phyloP scores from a whole-genome alignment of 345 rosid species.

The Populus alba region DNA sequence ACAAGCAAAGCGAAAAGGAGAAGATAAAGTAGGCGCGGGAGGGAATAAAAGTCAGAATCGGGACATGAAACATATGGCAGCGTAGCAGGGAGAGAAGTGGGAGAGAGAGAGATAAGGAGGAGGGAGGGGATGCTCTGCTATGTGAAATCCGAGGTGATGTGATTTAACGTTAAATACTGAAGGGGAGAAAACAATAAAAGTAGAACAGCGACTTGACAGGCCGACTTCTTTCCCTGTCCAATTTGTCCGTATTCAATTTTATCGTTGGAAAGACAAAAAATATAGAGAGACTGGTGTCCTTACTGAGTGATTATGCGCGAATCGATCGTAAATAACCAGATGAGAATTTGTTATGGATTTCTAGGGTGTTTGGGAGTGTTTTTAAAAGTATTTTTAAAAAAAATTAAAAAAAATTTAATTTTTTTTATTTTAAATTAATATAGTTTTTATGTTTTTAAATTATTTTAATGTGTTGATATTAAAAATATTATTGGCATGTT shows the following conservation, averaged over 20 bases:
- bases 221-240: slow-evolving; percentile 34
- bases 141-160: slow-evolving; percentile 42
- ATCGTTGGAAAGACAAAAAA: neutral
- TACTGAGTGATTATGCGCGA: too few species aligned
- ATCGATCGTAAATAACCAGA: too few species aligned
- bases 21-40: neutral
- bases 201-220: slow-evolving; percentile 56
- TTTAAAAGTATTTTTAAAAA: too few species aligned
- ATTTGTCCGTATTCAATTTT: neutral
- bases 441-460: too few species aligned
- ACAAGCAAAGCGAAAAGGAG: neutral
- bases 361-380: too few species aligned
- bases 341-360: too few species aligned
- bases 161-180: slow-evolving; percentile 55
- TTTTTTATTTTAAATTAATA: too few species aligned
- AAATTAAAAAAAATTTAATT: too few species aligned
- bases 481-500: too few species aligned
- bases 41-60: neutral
- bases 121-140: neutral
- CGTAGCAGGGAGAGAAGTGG: neutral
- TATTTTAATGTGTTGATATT: too few species aligned
- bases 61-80: neutral
- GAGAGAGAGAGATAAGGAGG: neutral
- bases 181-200: slow-evolving; percentile 21
- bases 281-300: too few species aligned